Conservation (phyloP, 176 grass and related monocot species). For the Lolium rigidum region DNA sequence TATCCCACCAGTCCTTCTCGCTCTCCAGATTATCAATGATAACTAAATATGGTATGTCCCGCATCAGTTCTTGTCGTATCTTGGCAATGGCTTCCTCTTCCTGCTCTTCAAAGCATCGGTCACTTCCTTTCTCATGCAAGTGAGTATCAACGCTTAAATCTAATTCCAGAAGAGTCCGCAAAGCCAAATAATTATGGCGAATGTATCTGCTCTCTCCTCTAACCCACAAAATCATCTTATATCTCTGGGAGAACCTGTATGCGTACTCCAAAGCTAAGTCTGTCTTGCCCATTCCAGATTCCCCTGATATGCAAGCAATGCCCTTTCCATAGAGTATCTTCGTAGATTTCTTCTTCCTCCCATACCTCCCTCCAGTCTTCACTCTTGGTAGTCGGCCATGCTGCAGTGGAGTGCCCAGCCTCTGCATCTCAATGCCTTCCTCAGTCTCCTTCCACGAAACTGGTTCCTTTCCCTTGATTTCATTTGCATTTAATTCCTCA, state of each 20-base stretch:
- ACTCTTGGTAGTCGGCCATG: constrained; percentile 50
- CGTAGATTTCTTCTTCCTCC: constrained; percentile 65
- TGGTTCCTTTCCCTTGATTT: constrained; percentile 80
- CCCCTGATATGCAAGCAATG: constrained; percentile 94
- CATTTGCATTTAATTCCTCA: constrained; percentile 62
- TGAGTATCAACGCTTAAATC: constrained; percentile 64
- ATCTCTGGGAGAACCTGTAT: constrained; percentile 83
- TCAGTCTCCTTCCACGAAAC: constrained; percentile 95
- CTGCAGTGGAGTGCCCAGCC: constrained; percentile 52
- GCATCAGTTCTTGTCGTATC: constrained; percentile 82
- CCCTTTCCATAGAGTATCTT: constrained; percentile 98
- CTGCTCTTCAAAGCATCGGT: constrained; percentile 93
- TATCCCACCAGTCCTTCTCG: constrained; percentile 99
- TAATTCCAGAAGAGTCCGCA: constrained; percentile 73
- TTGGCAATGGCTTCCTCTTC: constrained; percentile 89
- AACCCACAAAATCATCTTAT: constrained; percentile 96
- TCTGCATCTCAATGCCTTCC: constrained; percentile 97
- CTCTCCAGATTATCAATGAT: constrained; percentile 97
- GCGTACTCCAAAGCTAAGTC: constrained; percentile 96
- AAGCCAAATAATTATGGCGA: constrained; percentile 84
- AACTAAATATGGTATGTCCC: constrained; percentile 87
- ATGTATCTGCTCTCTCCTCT: constrained; percentile 91
- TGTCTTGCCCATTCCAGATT: constrained; percentile 95
- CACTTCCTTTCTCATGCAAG: constrained; percentile 77
- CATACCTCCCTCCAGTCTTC: constrained; percentile 57